These are phyloP conservation scores for Microcyclosporella mali DNA, from an alignment of 2,329 filamentous ascomycete species.

Conservation along the genomic window DNA sequence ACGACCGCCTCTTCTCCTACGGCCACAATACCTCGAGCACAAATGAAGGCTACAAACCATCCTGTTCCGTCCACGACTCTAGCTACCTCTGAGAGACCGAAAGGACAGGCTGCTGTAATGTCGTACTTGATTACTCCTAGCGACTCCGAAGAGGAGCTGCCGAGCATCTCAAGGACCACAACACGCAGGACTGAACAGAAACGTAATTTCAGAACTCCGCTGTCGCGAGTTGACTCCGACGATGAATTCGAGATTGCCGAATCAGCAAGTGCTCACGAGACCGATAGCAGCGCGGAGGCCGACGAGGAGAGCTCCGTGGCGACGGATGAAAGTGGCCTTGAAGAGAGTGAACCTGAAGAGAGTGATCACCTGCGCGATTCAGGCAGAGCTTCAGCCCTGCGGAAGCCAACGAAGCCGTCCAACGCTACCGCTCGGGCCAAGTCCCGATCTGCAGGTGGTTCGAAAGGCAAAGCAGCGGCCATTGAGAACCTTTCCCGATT, in stretches of 20 bases:
- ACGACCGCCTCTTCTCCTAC: too few relatives aligned
- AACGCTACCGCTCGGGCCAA: background rate
- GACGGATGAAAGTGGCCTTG: background rate
- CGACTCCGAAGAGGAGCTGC: conserved; percentile 2
- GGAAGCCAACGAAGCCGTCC: background rate
- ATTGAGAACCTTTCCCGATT: background rate
- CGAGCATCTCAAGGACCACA: background rate
- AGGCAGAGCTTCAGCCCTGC: background rate
- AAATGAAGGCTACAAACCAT: too few relatives aligned
- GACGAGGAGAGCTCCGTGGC: background rate
- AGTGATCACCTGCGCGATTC: too few relatives aligned
- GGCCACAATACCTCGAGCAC: too few relatives aligned
- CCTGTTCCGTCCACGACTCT: too few relatives aligned
- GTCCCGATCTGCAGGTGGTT: background rate
- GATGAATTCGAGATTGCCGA: background rate
- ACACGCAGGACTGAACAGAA: background rate
- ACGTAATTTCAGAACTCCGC: background rate
- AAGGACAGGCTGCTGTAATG: too few relatives aligned
- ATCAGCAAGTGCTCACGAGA: background rate
- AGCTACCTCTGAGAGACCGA: too few relatives aligned
- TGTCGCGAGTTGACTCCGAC: background rate
- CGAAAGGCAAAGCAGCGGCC: too few relatives aligned
- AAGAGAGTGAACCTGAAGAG: background rate
- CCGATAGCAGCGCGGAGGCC: background rate
- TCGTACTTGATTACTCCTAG: too few relatives aligned